Evolutionary conservation across 1,284 basidiomycete genomes (phyloP).

Genomic region (Ceratobasidium sp.): DNA sequence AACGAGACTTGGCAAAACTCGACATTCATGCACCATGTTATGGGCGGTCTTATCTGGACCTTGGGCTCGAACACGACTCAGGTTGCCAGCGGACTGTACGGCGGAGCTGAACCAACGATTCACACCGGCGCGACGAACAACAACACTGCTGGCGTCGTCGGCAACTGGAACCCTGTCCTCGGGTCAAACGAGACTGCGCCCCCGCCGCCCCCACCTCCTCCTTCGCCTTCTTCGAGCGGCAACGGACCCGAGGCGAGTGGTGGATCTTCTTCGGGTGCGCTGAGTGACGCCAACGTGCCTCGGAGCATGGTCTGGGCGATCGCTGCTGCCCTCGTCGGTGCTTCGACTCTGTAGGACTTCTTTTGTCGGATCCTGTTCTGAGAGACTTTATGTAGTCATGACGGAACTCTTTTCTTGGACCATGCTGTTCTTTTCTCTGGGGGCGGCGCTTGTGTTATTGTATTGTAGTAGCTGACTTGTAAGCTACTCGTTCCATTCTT

Average conservation of each 20-base stretch:
- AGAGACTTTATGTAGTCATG: background rate
- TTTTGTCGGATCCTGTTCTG: background rate
- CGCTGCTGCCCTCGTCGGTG: constrained; percentile 7
- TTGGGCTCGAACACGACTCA: constrained; percentile 40
- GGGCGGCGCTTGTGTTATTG: background rate
- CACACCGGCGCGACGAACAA: constrained; percentile 41
- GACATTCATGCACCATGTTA: constrained; percentile 61
- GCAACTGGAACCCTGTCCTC: constrained; percentile 20
- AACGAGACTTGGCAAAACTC: constrained; percentile 59
- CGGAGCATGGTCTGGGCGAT: background rate
- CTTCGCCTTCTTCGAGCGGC: background rate
- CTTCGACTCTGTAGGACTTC: background rate
- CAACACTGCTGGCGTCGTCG: background rate
- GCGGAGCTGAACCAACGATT: constrained; percentile 19
- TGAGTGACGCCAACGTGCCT: background rate
- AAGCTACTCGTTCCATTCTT: background rate
- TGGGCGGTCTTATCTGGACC: constrained; percentile 63
- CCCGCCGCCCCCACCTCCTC: constrained; percentile 2
- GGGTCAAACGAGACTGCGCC: constrained; percentile 24
- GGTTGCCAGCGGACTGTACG: constrained; percentile 24
- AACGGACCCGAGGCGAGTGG: constrained; percentile 8
- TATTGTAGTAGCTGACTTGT: background rate
- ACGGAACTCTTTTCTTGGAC: constrained; percentile 20
- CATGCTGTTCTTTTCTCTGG: background rate
- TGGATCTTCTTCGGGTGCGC: background rate